phyloP scores from a whole-genome alignment of 805 yeast species.

The Dipodascus albidus region DNA sequence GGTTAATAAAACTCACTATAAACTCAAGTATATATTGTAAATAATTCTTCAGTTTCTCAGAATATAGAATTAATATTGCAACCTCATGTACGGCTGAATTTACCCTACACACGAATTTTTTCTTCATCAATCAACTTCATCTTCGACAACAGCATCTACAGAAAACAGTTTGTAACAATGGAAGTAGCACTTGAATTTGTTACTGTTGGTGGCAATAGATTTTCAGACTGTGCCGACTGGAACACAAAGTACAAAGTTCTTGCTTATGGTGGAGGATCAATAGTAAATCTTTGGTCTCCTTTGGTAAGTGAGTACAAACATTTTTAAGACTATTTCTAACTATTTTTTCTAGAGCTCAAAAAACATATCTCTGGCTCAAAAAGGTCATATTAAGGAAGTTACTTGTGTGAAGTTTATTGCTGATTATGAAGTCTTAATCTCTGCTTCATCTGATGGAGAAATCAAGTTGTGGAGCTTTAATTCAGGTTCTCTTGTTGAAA shows the following conservation, averaged over 20 bases:
- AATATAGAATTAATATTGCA: too few species aligned
- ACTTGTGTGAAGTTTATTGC: constrained; percentile 56
- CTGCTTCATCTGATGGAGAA: constrained; percentile 57
- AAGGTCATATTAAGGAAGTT: constrained; percentile 34
- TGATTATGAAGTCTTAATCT: constrained; percentile 34
- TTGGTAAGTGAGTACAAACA: background rate
- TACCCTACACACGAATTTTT: background rate
- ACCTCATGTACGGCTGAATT: background rate
- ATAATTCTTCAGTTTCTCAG: too few species aligned
- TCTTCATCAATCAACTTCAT: background rate
- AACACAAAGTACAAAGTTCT: background rate
- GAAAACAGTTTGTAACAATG: background rate
- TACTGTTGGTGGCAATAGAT: background rate
- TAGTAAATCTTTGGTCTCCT: background rate
- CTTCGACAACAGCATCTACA: background rate
- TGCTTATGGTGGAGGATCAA: background rate
- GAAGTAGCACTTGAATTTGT: background rate
- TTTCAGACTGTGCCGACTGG: background rate
- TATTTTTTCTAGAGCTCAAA: background rate
- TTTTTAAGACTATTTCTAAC: background rate
- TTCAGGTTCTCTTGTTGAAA: constrained; percentile 9
- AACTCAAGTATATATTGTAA: too few species aligned
- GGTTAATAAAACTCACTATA: too few species aligned
- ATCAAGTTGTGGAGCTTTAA: constrained; percentile 45
- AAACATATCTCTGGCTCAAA: constrained; percentile 3